These are phyloP conservation scores for Spathaspora jeffriesii DNA, from an alignment of 1,139 yeast species.

Conservation along the genomic window DNA sequence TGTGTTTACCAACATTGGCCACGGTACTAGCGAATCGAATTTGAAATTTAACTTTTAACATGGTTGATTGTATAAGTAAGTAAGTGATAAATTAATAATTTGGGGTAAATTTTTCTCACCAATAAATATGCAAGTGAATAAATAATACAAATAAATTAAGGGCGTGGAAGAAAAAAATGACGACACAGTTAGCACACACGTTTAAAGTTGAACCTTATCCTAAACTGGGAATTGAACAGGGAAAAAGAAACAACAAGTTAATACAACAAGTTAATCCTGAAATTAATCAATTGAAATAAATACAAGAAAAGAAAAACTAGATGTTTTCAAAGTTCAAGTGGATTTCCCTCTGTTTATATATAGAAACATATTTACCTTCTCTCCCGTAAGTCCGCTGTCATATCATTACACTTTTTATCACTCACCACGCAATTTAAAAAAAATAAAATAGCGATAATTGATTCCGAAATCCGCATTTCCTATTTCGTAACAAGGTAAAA, in stretches of 20 bases:
- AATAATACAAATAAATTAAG: background rate
- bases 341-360: background rate
- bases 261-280: too few species aligned
- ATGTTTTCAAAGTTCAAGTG: background rate
- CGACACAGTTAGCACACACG: background rate
- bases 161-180: background rate
- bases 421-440: background rate
- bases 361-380: background rate
- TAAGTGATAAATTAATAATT: background rate
- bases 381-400: background rate
- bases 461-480: background rate
- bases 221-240: background rate
- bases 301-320: background rate
- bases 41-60: background rate
- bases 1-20: constrained; percentile 1
- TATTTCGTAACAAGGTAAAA: background rate
- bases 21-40: background rate
- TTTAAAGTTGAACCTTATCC: background rate
- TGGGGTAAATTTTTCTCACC: background rate
- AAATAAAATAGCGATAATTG: background rate
- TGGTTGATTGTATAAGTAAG: background rate
- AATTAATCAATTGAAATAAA: too few species aligned
- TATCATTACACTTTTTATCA: background rate
- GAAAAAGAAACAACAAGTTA: too few species aligned
- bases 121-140: constrained; percentile 1